Evolutionary conservation across 139 green algal genomes (phyloP).

Genomic region (Nannochloris sp.): DNA sequence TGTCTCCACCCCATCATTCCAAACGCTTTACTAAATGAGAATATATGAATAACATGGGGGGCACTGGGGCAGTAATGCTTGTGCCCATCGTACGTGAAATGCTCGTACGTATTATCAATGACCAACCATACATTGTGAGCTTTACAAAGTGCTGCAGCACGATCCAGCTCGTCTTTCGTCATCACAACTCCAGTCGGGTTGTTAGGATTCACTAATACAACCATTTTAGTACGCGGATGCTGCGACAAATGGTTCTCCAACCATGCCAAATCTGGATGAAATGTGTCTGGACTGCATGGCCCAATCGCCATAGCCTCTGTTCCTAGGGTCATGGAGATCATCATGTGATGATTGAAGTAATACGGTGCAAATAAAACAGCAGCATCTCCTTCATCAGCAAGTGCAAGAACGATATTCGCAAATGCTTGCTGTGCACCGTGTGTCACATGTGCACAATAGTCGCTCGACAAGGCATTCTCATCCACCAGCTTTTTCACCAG

Average conservation of each 20-base stretch:
- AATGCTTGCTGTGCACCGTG: constrained; percentile 87
- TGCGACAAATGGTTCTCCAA: constrained; percentile 33
- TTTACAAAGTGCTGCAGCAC: constrained; percentile 44
- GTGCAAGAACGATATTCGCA: constrained; percentile 69
- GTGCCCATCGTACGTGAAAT: constrained; percentile 70
- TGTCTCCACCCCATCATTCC: constrained; percentile 85
- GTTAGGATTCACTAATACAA: constrained; percentile 74
- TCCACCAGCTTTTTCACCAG: constrained; percentile 62
- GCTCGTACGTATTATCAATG: constrained; percentile 91
- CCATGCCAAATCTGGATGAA: constrained; percentile 51
- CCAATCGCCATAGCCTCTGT: constrained; percentile 34
- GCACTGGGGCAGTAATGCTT: constrained; percentile 50
- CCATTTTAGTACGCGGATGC: constrained; percentile 39
- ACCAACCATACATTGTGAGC: constrained; percentile 70
- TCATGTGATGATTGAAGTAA: constrained; percentile 97
- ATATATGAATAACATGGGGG: constrained; percentile 73
- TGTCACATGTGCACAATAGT: constrained; percentile 84
- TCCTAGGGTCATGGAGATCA: constrained; percentile 57
- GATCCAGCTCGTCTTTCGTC: constrained; percentile 44
- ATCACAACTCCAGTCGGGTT: constrained; percentile 86
- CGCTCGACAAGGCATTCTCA: constrained; percentile 52
- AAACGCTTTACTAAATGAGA: constrained; percentile 81
- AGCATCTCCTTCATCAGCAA: constrained; percentile 56
- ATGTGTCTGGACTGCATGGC: constrained; percentile 25
- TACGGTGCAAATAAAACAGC: constrained; percentile 84